Evolutionary conservation across 768 basidiomycete species (phyloP).

Genomic region (Scleroderma bovista): DNA sequence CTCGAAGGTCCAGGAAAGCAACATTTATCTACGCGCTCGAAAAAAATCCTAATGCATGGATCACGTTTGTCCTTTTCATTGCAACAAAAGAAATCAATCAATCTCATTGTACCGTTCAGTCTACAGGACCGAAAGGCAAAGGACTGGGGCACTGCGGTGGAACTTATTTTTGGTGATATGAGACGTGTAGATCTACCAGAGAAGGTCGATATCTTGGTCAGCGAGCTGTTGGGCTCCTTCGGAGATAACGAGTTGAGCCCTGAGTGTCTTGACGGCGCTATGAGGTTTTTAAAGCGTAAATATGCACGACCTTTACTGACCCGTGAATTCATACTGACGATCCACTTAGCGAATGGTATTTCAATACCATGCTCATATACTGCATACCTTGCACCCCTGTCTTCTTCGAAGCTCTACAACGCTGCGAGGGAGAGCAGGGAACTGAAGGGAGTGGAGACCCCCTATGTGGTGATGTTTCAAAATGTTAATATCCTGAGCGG

Average conservation of each 20-base stretch:
- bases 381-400: slow-evolving; percentile 89
- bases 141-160: slow-evolving; percentile 81
- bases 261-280: slow-evolving; percentile 94
- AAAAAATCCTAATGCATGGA: slow-evolving; percentile 94
- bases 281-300: slow-evolving; percentile 85
- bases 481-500: slow-evolving; percentile 87
- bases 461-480: slow-evolving; percentile 98
- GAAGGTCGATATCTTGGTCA: slow-evolving; percentile 87
- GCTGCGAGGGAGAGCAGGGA: slow-evolving; percentile 68
- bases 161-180: slow-evolving; percentile 95
- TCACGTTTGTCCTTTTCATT: slow-evolving; percentile 62
- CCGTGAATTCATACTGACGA: slow-evolving; percentile 9
- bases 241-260: slow-evolving; percentile 98
- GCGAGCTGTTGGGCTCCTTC: slow-evolving; percentile 94
- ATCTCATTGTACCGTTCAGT: slow-evolving; percentile 35
- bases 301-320: background rate
- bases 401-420: slow-evolving; percentile 87
- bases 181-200: slow-evolving; percentile 77
- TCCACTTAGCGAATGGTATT: slow-evolving; percentile 71
- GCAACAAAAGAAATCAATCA: slow-evolving; percentile 1
- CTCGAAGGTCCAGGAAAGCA: slow-evolving; percentile 56
- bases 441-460: slow-evolving; percentile 80
- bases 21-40: slow-evolving; percentile 84
- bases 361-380: slow-evolving; percentile 97
- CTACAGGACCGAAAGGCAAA: slow-evolving; percentile 74